Evolutionary conservation across 1,139 yeast species (phyloP).

Genomic region (Spathaspora sp.): DNA sequence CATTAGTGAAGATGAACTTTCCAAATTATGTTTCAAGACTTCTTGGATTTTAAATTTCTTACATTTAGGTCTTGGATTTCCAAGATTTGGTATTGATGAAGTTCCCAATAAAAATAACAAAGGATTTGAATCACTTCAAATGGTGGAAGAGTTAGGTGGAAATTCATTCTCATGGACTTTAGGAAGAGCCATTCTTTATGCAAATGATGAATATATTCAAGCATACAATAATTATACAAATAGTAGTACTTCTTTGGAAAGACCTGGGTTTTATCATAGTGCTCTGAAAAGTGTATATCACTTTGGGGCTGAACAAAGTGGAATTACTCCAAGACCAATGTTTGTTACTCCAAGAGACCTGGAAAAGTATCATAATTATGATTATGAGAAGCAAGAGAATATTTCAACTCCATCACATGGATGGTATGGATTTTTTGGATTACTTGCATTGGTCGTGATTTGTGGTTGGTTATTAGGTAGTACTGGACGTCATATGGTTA

Average conservation of each 20-base stretch:
- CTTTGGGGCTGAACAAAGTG: slow-evolving; percentile 53
- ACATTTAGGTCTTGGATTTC: slow-evolving; percentile 74
- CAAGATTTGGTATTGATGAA: slow-evolving; percentile 52
- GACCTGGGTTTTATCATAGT: slow-evolving; percentile 51
- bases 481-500: slow-evolving; percentile 21
- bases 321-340: slow-evolving; percentile 45
- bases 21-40: slow-evolving; percentile 62
- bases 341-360: slow-evolving; percentile 28
- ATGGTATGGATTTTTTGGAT: slow-evolving; percentile 54
- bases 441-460: slow-evolving; percentile 40
- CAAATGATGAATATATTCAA: slow-evolving; percentile 45
- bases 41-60: slow-evolving; percentile 72
- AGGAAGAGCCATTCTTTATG: slow-evolving; percentile 73
- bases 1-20: slow-evolving; percentile 41
- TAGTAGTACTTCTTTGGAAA: slow-evolving; percentile 24
- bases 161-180: slow-evolving; percentile 79
- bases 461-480: slow-evolving; percentile 50
- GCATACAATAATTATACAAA: slow-evolving; percentile 30
- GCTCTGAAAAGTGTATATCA: slow-evolving; percentile 48
- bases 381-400: slow-evolving; percentile 32
- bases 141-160: slow-evolving; percentile 64
- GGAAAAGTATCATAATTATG: slow-evolving; percentile 24
- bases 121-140: slow-evolving; percentile 50
- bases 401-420: slow-evolving; percentile 50
- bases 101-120: slow-evolving; percentile 21